Evolutionary conservation across 176 grass and related monocot species (phyloP), one percentile per base, ranked within the genome.

Genomic region (Otatea glauca): DNA sequence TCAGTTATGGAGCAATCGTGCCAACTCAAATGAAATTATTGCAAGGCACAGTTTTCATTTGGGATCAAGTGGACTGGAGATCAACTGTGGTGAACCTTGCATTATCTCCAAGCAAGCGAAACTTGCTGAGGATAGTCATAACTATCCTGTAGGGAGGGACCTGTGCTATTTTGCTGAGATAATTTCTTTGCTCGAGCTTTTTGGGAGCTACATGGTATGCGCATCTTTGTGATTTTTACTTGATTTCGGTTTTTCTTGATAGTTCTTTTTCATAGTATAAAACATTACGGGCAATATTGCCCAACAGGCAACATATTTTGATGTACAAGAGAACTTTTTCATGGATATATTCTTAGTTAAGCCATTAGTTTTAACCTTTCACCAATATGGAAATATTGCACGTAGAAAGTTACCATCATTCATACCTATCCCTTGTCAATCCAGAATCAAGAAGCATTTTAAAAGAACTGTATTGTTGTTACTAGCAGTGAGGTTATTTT

Each of bases 121-220:
- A 50, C 49, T 86, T 73, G 20, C 75, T 72, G 81, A 81, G 50
- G 54, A 72, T 83, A 42, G 23, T 42, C 32, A 58, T 55, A 74
- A 66, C 35, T 53, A 53, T 89, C 15, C 68, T 90, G 72, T 74
- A 37, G 77, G 37, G 79, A 83, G 87, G 76, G 67, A 74, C 43
- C 68, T 93, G 43, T 98, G 91, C 85, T 92, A 92, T 83, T 89
- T 90, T 16, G 59, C 56, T 0, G 96, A 98, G 64, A 82, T 95
- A 66, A 72, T 95, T 86, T 98, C 96, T 76, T 87, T 92, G 78
- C 58, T 98, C 24, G 96, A 98, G 86, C 89, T 98, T 59, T 89
- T 98, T 81, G 92, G 91, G 37, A 82, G 55, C 43, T 95, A 98
- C 85, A 98, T 98, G 96, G 96, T 98, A 98, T 68, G 72, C 21